Base-by-base conservation (phyloP, 441 rosid species). In the Daphne laureola region DNA sequence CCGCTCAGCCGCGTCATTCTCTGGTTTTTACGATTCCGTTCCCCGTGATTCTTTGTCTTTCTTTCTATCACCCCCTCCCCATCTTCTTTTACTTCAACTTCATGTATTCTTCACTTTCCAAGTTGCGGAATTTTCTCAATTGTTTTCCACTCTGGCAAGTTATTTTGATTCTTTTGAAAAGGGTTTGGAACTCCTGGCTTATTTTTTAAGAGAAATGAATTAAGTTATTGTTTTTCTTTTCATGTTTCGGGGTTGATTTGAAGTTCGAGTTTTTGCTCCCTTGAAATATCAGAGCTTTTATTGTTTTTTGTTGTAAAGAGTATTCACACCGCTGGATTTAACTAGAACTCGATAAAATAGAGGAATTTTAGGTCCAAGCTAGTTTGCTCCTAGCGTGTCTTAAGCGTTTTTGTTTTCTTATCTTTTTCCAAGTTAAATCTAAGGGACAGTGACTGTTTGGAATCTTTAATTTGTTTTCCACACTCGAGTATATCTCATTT, bases 331-430 rank as follows among this genome's bases (percentile, higher is more conserved):
- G 27, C 5, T 8, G 4, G 21, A 23, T 25, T 16, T 43, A 12
- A 4, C 15, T 35, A 27, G 31, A 31, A 53, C 12, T 53, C 3
- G 12, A 51, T 16, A 40, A 46, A 31, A 4, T 49, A 56, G 51
- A 27, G 17, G 65, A 66, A 66, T 43, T 49, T 11, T 12, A 43
- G 17, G 31, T 16, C 12, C 31, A 16, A 17, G 51, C 17, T 17
- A 61, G 23, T 27, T 21, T 48, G 57, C 36, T 46, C 56, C 7
- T 12, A 7, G 53, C 58, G 7, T 23, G 21, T 18, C 15, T 43
- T 7, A 41, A 2, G 15, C 46, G 9, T 16, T 15, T 17, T 9
- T 14, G 42, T 57, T 13, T 7, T 1, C 36, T 7, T 14, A n/a
- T 7, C 26, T 45, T 21, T 35, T 45, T 14, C 9, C 36, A 5